These are phyloP conservation scores for Arxiozyma slooffiae DNA, from an alignment of 1,139 yeast species.

Conservation along the genomic window DNA sequence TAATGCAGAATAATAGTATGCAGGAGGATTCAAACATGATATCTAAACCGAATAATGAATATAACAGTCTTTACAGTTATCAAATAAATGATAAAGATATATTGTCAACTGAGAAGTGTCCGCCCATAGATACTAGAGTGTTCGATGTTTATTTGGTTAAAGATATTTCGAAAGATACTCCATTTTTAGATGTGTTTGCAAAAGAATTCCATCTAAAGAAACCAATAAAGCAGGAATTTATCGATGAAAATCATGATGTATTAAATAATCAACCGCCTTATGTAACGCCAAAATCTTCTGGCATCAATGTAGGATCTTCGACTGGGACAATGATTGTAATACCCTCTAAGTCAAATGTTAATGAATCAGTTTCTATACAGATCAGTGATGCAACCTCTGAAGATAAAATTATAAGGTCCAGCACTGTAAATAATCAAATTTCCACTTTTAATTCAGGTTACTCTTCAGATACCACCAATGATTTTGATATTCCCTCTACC, in stretches of 20 bases:
- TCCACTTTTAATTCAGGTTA: background rate
- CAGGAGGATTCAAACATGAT: background rate
- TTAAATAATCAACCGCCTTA: background rate
- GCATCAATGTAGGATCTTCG: background rate
- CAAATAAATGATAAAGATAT: background rate
- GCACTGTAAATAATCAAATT: background rate
- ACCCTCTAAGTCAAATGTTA: background rate
- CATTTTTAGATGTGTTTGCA: slow-evolving; percentile 12
- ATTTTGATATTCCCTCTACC: background rate
- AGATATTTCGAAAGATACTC: slow-evolving; percentile 14
- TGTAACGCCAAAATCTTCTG: background rate
- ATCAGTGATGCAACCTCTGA: background rate
- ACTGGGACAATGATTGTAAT: background rate
- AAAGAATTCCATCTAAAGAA: slow-evolving; percentile 8
- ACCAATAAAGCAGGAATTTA: slow-evolving; percentile 11
- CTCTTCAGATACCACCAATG: background rate
- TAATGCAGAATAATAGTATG: background rate
- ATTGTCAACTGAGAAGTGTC: background rate
- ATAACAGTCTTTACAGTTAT: background rate
- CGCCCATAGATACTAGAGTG: slow-evolving; percentile 14
- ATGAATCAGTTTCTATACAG: background rate
- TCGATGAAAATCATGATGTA: background rate
- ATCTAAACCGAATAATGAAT: background rate
- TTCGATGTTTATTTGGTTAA: slow-evolving; percentile 23
- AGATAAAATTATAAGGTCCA: background rate